These are phyloP conservation scores for Trametes cinnabarina DNA, from an alignment of 768 basidiomycete species.

Conservation along the genomic window DNA sequence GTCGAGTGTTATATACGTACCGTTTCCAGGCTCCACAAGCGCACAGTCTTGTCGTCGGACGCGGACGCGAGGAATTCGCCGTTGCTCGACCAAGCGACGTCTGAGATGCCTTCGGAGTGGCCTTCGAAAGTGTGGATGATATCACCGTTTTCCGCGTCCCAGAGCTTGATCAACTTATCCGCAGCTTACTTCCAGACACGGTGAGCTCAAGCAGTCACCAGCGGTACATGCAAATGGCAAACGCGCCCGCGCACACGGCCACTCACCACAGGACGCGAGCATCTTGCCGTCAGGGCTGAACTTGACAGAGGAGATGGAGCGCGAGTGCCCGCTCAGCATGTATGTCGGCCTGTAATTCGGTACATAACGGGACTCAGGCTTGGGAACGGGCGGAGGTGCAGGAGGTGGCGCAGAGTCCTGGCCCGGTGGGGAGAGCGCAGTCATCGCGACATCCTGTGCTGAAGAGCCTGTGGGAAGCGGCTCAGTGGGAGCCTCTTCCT, in stretches of 20 bases:
- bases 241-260: no score
- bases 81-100: slow-evolving; percentile 86
- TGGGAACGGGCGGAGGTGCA: slow-evolving; percentile 7
- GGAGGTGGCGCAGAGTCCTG: slow-evolving; percentile 13
- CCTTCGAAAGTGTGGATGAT: slow-evolving; percentile 71
- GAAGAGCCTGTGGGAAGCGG: no score
- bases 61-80: slow-evolving; percentile 84
- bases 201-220: slow-evolving; percentile 12
- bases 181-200: slow-evolving; percentile 60
- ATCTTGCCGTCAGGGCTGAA: slow-evolving; percentile 83
- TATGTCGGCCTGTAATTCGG: slow-evolving; percentile 51
- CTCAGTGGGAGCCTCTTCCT: not conserved
- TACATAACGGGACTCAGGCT: not conserved
- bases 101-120: slow-evolving; percentile 82
- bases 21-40: slow-evolving; percentile 77
- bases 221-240: no score
- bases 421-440: slow-evolving; percentile 12
- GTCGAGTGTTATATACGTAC: slow-evolving; percentile 38
- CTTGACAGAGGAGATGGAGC: slow-evolving; percentile 79
- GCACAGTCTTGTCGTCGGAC: slow-evolving; percentile 88
- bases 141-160: slow-evolving; percentile 72
- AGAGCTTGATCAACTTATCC: slow-evolving; percentile 80
- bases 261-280: slow-evolving; percentile 72
- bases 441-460: slow-evolving; percentile 5
- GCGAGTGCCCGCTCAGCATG: slow-evolving; percentile 78